phyloP scores from a whole-genome alignment of 306 rosid species.

The Quercus variabilis region DNA sequence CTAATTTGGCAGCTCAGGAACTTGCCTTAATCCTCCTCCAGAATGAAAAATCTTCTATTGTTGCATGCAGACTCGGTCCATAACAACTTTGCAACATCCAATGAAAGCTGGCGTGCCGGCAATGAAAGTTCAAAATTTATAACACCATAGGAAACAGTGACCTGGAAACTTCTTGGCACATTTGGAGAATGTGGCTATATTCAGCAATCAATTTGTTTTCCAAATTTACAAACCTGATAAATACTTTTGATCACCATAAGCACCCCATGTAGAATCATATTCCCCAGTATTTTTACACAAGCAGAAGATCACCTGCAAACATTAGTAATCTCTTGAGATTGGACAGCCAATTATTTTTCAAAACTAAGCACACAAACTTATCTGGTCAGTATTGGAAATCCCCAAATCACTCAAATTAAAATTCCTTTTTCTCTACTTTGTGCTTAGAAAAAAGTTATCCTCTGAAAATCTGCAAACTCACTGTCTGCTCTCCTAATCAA shows the following conservation, averaged over 20 bases:
- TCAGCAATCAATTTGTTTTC: constrained; percentile 32
- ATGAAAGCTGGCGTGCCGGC: constrained; percentile 43
- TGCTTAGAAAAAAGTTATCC: not conserved
- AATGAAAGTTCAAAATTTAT: constrained; percentile 50
- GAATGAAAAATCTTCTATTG: constrained; percentile 29
- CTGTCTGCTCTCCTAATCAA: not conserved
- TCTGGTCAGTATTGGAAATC: too few species aligned
- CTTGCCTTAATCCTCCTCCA: constrained; percentile 31
- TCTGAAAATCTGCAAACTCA: not conserved
- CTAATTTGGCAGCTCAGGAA: constrained; percentile 31
- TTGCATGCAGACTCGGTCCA: constrained; percentile 37
- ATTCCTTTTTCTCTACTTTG: not conserved
- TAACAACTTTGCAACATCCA: constrained; percentile 30
- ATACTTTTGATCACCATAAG: constrained; percentile 41
- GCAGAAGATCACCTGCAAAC: constrained; percentile 49
- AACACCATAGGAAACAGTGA: constrained; percentile 24
- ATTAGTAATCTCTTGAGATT: not conserved
- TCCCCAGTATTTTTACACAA: constrained; percentile 42
- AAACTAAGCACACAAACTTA: too few species aligned
- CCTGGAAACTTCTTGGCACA: constrained; percentile 42
- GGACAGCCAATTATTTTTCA: not conserved
- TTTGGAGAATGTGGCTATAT: constrained; percentile 46
- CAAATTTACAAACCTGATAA: constrained; percentile 41
- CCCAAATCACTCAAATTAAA: not conserved
- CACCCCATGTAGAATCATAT: constrained; percentile 46